Evolutionary conservation across 176 grass and related monocot species (phyloP), one percentile per base, ranked within the genome.

Genomic region (Olyra latifolia): DNA sequence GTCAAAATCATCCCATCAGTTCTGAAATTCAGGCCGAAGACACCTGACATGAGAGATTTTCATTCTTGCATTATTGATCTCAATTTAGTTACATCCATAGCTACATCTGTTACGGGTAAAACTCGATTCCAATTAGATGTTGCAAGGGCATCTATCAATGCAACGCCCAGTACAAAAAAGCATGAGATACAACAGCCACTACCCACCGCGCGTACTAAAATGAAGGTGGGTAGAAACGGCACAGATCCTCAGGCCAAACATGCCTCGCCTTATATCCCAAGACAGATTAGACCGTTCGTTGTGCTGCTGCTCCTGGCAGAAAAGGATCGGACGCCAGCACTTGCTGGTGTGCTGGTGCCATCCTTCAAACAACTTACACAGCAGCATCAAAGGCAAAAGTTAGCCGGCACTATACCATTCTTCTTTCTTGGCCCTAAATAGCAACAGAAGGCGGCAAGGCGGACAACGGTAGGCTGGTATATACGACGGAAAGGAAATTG

Each of bases 281-380:
- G 35, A 50, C 69, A 61, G 53, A 30, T 48, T 17, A 74, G 49
- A 32, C 49, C 68, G 58, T 53, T 17, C 13, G 11, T 41, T 32
- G 73, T 35, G 20, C 71, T 15, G 29, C 22, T 75, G 35, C 77
- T 81, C 41, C 49, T 59, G 16, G 32, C 61, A 40, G 29, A 27
- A 69, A n/a, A 69, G 20, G 64, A 40, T 48, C 47, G 58, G 58
- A 59, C 45, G 27, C 44, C 62, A 85, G 76, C 70, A 69, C 35
- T 75, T 45, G 81, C 53, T 41, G 24, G 69, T 47, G 54, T 45
- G 81, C 53, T 41, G 24, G 69, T 47, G 54, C 55, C 69, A 60
- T 75, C 75, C 41, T 48, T 29, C 48, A 13, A 70, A 70, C 39
- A 68, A 89, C 76, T 80, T 88, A 79, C 80, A 84, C 19, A 38